A percentile compares a stretch with the other conserved stretches of the same genome.
phyloP scores from a whole-genome alignment of 208 protist species.

The Crithidia bombi region DNA sequence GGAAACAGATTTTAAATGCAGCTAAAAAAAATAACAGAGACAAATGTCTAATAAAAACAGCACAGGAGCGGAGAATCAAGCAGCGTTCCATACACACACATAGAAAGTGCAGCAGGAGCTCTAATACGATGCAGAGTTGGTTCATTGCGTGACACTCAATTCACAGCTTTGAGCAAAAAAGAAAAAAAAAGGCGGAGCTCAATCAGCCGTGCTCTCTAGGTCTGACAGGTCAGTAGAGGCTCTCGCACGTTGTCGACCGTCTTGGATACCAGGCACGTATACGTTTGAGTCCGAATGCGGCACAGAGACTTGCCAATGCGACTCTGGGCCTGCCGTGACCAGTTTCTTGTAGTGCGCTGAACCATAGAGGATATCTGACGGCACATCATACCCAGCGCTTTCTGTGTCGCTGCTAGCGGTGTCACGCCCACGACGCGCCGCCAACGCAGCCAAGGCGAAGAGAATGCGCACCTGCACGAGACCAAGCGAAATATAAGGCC shows the following conservation, averaged over 20 bases:
- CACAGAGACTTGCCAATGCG: neutral
- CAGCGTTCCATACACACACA: no score
- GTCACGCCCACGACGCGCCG: neutral
- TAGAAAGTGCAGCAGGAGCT: no score
- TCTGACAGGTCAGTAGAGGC: neutral
- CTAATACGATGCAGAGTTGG: no score
- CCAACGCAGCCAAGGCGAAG: neutral
- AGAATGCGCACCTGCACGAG: neutral
- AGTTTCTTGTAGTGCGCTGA: neutral
- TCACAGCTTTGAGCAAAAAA: no score
- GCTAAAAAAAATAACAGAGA: no score
- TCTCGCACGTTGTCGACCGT: neutral
- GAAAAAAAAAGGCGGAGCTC: neutral
- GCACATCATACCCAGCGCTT: neutral
- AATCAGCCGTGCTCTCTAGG: neutral
- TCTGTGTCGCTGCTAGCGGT: neutral
- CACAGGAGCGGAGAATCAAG: no score
- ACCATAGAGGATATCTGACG: neutral
- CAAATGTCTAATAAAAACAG: no score
- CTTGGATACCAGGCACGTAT: neutral
- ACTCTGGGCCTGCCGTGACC: neutral
- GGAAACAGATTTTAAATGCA: no score
- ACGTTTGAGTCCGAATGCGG: neutral
- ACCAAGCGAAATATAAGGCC: neutral
- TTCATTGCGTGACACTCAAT: no score